These are phyloP conservation scores for Mortierella sp. DNA, from an alignment of 371 early-diverging fungal genomes.

Conservation along the genomic window DNA sequence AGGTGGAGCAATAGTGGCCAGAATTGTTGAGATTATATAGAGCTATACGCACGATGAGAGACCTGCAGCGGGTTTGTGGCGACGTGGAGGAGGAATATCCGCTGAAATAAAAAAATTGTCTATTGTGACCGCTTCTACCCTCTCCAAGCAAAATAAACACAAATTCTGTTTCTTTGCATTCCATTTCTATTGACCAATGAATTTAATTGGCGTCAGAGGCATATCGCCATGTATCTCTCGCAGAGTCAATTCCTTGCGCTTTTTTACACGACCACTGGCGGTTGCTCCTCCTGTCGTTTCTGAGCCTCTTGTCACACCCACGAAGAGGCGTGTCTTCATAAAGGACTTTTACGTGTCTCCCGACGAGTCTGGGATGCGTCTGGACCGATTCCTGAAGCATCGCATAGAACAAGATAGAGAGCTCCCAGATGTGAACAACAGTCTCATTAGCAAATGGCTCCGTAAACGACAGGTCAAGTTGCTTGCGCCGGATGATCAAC, in stretches of 20 bases:
- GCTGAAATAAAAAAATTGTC: too few relatives aligned
- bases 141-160: too few relatives aligned
- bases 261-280: not conserved
- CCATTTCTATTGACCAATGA: not conserved
- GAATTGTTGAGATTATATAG: too few relatives aligned
- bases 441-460: slow-evolving; percentile 30
- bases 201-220: not conserved
- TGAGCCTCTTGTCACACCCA: not conserved
- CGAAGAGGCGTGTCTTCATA: slow-evolving; percentile 8
- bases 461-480: slow-evolving; percentile 32
- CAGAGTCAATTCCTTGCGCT: not conserved
- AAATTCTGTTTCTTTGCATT: too few relatives aligned
- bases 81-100: too few relatives aligned
- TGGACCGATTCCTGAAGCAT: slow-evolving; percentile 41
- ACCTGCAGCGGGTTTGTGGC: too few relatives aligned
- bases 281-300: not conserved
- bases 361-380: slow-evolving; percentile 46
- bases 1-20: too few relatives aligned
- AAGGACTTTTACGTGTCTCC: slow-evolving; percentile 22
- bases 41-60: too few relatives aligned
- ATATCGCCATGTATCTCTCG: not conserved
- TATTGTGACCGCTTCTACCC: too few relatives aligned
- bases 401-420: slow-evolving; percentile 9
- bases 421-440: slow-evolving; percentile 9
- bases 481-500: not conserved